Evolutionary conservation across 2,329 filamentous ascomycete genomes (phyloP).

Genomic region (Colletotrichum neosansevieriae): DNA sequence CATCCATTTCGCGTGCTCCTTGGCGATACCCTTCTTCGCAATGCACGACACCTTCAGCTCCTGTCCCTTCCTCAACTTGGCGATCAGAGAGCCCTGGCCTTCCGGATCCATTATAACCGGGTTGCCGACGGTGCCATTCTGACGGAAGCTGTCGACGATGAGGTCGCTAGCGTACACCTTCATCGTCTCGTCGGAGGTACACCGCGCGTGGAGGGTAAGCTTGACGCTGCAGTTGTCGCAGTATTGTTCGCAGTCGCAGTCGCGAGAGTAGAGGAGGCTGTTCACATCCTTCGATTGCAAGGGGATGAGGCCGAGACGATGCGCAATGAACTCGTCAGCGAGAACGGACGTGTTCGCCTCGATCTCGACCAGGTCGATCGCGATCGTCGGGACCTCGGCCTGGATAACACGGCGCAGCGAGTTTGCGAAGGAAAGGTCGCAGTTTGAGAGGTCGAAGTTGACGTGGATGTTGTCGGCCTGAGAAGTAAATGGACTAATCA

Average conservation of each 20-base stretch:
- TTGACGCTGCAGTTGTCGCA: constrained; percentile 93
- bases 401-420: constrained; percentile 90
- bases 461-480: constrained; percentile 85
- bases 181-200: constrained; percentile 88
- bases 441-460: constrained; percentile 91
- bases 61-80: constrained; percentile 90
- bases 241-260: constrained; percentile 96
- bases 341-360: constrained; percentile 95
- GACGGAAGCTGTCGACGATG: constrained; percentile 75
- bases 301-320: constrained; percentile 90
- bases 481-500: constrained; percentile 36
- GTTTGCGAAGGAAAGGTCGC: constrained; percentile 93
- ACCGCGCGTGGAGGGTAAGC: constrained; percentile 86
- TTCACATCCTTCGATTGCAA: constrained; percentile 87
- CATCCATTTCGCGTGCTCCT: constrained; percentile 99
- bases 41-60: constrained; percentile 92
- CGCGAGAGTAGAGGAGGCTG: constrained; percentile 85
- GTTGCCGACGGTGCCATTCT: constrained; percentile 80
- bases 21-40: constrained; percentile 98
- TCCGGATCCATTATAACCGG: constrained; percentile 89
- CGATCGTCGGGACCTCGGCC: constrained; percentile 92
- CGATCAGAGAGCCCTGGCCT: constrained; percentile 84
- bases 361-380: constrained; percentile 94
- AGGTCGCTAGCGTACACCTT: constrained; percentile 94
- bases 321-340: constrained; percentile 94